These are phyloP conservation scores for Linderniella brevidens DNA, from an alignment of 257 asterid species.

Conservation along the genomic window DNA sequence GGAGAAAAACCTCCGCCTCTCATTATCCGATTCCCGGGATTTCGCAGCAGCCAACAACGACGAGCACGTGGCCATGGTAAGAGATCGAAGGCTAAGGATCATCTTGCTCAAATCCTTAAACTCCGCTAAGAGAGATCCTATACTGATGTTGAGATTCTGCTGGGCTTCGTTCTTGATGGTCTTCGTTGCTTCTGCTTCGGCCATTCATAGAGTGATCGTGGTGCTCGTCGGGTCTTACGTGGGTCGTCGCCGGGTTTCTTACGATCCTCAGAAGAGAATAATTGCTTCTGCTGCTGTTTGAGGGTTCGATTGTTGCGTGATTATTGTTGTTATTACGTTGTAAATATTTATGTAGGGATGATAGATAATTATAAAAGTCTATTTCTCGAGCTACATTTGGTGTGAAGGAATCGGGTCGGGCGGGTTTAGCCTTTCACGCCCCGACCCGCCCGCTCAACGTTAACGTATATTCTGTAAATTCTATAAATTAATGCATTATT, in stretches of 20 bases:
- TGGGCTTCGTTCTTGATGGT: conserved; percentile 42
- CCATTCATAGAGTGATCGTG: conserved; percentile 35
- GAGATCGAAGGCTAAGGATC: conserved; percentile 74
- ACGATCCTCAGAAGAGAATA: too few relatives aligned
- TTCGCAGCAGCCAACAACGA: conserved; percentile 11
- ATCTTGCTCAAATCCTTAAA: conserved; percentile 41
- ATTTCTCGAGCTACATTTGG: too few relatives aligned
- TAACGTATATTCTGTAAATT: too few relatives aligned
- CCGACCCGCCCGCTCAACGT: too few relatives aligned
- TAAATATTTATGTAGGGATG: too few relatives aligned
- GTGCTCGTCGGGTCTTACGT: conserved; percentile 26
- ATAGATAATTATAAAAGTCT: too few relatives aligned
- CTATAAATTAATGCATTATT: too few relatives aligned
- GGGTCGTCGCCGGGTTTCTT: conserved; percentile 10
- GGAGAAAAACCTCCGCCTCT: conserved; percentile 14
- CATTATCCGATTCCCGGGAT: conserved; percentile 18
- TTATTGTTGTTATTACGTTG: too few relatives aligned
- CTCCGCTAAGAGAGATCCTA: conserved; percentile 52
- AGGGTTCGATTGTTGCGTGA: too few relatives aligned
- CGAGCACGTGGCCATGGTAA: conserved; percentile 21
- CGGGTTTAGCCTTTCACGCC: too few relatives aligned
- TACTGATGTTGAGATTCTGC: conserved; percentile 41
- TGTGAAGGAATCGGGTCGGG: too few relatives aligned
- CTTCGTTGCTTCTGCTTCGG: conserved; percentile 46
- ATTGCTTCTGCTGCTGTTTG: too few relatives aligned